Base-by-base conservation (phyloP, 805 yeast genomes). In the Lachancea fermentati region DNA sequence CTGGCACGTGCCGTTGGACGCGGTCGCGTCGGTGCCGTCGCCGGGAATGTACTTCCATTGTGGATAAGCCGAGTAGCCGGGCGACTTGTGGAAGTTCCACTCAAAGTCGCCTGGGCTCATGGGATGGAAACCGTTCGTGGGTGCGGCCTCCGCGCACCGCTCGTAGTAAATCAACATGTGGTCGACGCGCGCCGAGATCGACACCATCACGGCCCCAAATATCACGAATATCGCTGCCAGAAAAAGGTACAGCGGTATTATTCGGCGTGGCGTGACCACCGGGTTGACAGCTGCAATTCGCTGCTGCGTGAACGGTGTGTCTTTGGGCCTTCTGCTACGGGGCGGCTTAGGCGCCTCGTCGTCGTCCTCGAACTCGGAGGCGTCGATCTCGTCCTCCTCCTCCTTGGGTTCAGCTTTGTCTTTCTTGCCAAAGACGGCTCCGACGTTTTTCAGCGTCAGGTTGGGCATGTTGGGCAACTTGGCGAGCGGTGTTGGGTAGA, bases 181-280 rank as follows among this genome's bases (percentile, higher is more conserved):
- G 58, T 89, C 83, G 5, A 88, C 87, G 47, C 73, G 72, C 54
- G 77, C 69, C 3, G 88, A 73, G 11, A 91, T 81, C 44, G 76
- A 75, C 18, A 88, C 61, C 49, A 93, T 75, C 32, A 83, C 89
- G 15, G 88, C 87, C 16, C 98, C 98, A 41, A 93, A 75, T 12
- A 96, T 95, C 9, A 91, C 85, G 58, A 88, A 84, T 11, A 93
- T 71, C n/a, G 82, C 71, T 1, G 94, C 87, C 32, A 89, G 67
- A 11, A 78, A 44, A 32, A 88, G 66, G 50, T 89, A 76, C 42
- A 91, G 66, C 5, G 96, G 96, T 38, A 91, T 73, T 37, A 91
- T 95, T 19, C 93, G 78, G 53, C 78, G 81, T 4, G 97, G 96
- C 1, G 96, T 88, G 50, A 89, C 73, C 45, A 93, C 85, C 1